Percentiles rank a stretch among this genome's conserved stretches.
These are phyloP conservation scores for Sphagnum fallax DNA, from an alignment of 228 moss, liverwort and hornwort species.

Conservation along the genomic window DNA sequence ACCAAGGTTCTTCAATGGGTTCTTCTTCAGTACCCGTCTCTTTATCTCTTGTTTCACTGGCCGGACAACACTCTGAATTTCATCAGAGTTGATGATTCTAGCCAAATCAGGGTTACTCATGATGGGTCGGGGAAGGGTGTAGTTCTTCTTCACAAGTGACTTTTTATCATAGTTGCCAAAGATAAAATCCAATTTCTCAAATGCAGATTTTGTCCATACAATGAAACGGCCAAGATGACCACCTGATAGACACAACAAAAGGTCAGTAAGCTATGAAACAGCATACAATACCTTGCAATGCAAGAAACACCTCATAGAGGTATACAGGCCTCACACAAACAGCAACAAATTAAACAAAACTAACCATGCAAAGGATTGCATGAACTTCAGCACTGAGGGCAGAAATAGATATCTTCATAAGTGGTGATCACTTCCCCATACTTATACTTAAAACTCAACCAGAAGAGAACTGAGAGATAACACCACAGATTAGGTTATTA, in stretches of 20 bases:
- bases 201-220: conserved; percentile 92
- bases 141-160: conserved; percentile 72
- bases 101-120: conserved; percentile 81
- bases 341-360: too few relatives aligned
- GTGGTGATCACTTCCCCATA: too few relatives aligned
- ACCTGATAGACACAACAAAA: conserved; percentile 12
- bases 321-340: too few relatives aligned
- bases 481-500: too few relatives aligned
- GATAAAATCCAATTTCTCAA: conserved; percentile 82
- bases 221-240: conserved; percentile 91
- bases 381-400: too few relatives aligned
- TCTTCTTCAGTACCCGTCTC: conserved; percentile 93
- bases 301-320: too few relatives aligned
- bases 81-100: conserved; percentile 89
- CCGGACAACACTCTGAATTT: conserved; percentile 86
- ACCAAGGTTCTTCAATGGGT: conserved; percentile 90
- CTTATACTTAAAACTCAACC: too few relatives aligned
- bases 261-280: too few relatives aligned
- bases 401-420: too few relatives aligned
- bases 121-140: conserved; percentile 72
- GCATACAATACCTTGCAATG: too few relatives aligned
- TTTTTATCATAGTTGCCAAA: conserved; percentile 80
- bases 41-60: conserved; percentile 63
- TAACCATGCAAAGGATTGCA: too few relatives aligned
- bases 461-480: too few relatives aligned